These are phyloP conservation scores for Pleurotus tuoliensis DNA, from an alignment of 768 basidiomycete species.

Conservation along the genomic window DNA sequence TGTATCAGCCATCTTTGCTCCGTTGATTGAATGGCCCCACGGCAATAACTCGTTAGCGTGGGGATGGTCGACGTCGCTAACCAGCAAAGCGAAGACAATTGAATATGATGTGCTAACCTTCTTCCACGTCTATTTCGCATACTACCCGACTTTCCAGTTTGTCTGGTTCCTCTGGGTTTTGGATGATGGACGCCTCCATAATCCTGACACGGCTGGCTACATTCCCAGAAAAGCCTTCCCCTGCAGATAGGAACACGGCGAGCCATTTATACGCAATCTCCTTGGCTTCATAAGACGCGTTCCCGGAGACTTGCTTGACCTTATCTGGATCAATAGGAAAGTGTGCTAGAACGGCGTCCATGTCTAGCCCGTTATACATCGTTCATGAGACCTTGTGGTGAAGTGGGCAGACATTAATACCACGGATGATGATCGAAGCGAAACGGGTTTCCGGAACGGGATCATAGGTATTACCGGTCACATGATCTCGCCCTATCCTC, in stretches of 20 bases:
- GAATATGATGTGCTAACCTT: conserved; percentile 31
- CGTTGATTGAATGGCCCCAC: too few relatives aligned
- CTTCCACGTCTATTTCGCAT: conserved; percentile 35
- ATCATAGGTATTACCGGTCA: too few relatives aligned
- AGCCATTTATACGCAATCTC: conserved; percentile 36
- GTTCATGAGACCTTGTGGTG: too few relatives aligned
- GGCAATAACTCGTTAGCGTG: too few relatives aligned
- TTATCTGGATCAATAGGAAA: conserved; percentile 13
- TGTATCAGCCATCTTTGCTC: background rate
- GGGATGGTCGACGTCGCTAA: background rate
- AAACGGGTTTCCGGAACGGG: too few relatives aligned
- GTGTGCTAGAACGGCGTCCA: background rate
- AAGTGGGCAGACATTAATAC: too few relatives aligned
- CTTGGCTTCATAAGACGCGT: conserved; percentile 31
- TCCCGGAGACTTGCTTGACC: conserved; percentile 26
- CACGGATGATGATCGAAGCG: too few relatives aligned
- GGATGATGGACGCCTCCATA: conserved; percentile 36
- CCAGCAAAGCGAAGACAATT: too few relatives aligned
- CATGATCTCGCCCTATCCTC: background rate
- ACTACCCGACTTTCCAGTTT: conserved; percentile 44
- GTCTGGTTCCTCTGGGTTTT: conserved; percentile 40
- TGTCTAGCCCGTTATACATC: background rate
- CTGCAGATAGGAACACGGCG: conserved; percentile 22
- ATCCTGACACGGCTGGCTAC: conserved; percentile 27
- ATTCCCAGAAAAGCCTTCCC: conserved; percentile 25